These are phyloP conservation scores for Nicotiana rustica DNA, from an alignment of 305 asterid species.

Conservation along the genomic window DNA sequence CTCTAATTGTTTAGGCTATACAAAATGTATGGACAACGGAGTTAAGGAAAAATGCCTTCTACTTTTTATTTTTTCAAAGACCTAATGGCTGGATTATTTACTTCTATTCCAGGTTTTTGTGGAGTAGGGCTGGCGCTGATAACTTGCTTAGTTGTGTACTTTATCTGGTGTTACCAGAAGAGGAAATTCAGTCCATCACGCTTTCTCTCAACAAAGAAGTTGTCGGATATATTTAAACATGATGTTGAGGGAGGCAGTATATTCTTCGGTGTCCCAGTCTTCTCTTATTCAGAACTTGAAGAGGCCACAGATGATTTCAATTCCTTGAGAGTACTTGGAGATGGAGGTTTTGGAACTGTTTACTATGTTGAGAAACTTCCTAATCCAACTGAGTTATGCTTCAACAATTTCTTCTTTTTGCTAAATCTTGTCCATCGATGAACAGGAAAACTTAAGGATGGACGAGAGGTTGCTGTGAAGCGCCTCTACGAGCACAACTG, in stretches of 20 bases:
- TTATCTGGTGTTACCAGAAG: slow-evolving; percentile 25
- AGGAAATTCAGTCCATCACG: neutral
- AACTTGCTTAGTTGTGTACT: neutral
- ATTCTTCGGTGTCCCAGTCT: slow-evolving; percentile 30
- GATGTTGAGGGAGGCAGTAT: neutral
- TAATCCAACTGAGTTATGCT: neutral
- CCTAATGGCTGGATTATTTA: neutral
- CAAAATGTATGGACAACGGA: neutral
- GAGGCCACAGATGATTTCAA: slow-evolving; percentile 30
- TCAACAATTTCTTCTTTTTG: neutral
- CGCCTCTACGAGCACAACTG: slow-evolving; percentile 32
- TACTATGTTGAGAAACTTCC: slow-evolving; percentile 33
- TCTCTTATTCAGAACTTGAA: slow-evolving; percentile 32
- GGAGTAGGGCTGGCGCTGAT: slow-evolving; percentile 11
- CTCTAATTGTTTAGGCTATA: neutral
- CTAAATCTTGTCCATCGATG: neutral
- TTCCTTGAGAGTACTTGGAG: slow-evolving; percentile 30
- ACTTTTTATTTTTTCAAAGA: neutral
- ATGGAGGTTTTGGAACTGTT: slow-evolving; percentile 40
- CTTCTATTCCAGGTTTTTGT: slow-evolving; percentile 14
- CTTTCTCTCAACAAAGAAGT: slow-evolving; percentile 27
- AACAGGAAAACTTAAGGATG: slow-evolving; percentile 36
- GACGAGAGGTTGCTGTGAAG: slow-evolving; percentile 38
- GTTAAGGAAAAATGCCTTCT: neutral
- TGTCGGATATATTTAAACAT: neutral